A percentile compares a stretch with the other conserved stretches of the same genome.
Conservation (phyloP, 768 basidiomycete genomes). For the Tricholoma flavovirens region DNA sequence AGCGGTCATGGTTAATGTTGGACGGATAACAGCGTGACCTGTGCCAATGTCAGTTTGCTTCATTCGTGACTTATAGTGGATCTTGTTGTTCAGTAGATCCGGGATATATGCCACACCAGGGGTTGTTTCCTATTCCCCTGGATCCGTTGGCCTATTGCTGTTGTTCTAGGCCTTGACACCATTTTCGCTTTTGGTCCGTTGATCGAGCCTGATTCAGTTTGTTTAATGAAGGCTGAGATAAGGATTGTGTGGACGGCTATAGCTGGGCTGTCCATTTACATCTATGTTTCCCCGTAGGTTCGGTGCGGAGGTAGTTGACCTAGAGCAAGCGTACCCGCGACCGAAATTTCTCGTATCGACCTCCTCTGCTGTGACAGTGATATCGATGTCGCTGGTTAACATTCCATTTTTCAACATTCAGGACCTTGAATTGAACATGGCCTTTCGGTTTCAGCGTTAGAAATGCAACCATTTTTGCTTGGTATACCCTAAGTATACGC, state of each 20-base stretch:
- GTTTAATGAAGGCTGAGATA: not conserved
- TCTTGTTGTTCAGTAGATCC: slow-evolving; percentile 16
- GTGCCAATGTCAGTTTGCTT: not conserved
- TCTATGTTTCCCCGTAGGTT: slow-evolving; percentile 44
- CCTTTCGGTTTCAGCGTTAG: slow-evolving; percentile 24
- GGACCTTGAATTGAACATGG: not conserved
- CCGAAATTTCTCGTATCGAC: slow-evolving; percentile 40
- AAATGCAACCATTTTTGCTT: slow-evolving; percentile 33
- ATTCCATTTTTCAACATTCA: not conserved
- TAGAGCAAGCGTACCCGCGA: slow-evolving; percentile 40
- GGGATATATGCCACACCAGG: slow-evolving; percentile 34
- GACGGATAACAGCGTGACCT: slow-evolving; percentile 28
- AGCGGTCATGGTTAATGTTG: slow-evolving; percentile 31
- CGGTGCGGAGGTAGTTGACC: slow-evolving; percentile 45
- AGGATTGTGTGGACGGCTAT: not conserved
- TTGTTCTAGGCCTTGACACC: slow-evolving; percentile 28
- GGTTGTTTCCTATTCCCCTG: slow-evolving; percentile 29
- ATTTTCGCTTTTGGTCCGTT: slow-evolving; percentile 27
- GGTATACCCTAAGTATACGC: slow-evolving; percentile 29
- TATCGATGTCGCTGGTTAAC: slow-evolving; percentile 29
- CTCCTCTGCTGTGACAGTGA: slow-evolving; percentile 34
- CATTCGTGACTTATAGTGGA: not conserved
- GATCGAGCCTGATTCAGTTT: not conserved
- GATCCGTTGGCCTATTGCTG: slow-evolving; percentile 29
- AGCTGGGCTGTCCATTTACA: slow-evolving; percentile 35